Conservation (phyloP, 208 protist species). For the Crithidia brevicula region DNA sequence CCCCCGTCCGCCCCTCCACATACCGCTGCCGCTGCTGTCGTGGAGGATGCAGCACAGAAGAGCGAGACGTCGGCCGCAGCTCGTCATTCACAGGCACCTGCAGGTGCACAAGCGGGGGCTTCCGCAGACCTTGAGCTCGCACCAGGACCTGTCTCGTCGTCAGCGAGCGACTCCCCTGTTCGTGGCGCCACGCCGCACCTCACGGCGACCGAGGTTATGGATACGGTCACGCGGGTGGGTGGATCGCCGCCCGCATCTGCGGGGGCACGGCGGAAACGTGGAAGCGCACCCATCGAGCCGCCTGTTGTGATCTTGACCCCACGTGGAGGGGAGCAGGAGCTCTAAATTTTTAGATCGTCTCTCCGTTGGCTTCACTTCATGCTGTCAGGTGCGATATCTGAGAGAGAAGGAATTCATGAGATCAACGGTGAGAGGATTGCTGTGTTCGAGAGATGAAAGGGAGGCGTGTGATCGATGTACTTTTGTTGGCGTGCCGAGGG, state of each 20-base stretch:
- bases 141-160: not conserved
- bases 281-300: not conserved
- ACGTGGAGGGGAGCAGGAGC: not conserved
- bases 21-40: not conserved
- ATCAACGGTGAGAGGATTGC: no score
- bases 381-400: no score
- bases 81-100: no score
- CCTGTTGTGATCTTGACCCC: slow-evolving; percentile 12
- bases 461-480: no score
- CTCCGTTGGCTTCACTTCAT: no score
- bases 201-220: not conserved
- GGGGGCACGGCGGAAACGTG: not conserved
- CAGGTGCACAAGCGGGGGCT: not conserved
- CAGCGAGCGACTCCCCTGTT: slow-evolving; percentile 7
- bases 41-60: not conserved
- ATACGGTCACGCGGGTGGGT: not conserved
- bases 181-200: slow-evolving; percentile 10
- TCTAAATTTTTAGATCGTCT: not conserved
- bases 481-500: no score
- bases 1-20: not conserved
- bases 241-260: not conserved
- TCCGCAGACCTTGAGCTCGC: not conserved
- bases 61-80: not conserved
- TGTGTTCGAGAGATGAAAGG: no score
- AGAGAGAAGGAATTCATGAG: no score